A percentile compares a stretch with the other conserved stretches of the same genome.
Conservation (phyloP, 225 moss, liverwort and hornwort species). For the Asterella californica region DNA sequence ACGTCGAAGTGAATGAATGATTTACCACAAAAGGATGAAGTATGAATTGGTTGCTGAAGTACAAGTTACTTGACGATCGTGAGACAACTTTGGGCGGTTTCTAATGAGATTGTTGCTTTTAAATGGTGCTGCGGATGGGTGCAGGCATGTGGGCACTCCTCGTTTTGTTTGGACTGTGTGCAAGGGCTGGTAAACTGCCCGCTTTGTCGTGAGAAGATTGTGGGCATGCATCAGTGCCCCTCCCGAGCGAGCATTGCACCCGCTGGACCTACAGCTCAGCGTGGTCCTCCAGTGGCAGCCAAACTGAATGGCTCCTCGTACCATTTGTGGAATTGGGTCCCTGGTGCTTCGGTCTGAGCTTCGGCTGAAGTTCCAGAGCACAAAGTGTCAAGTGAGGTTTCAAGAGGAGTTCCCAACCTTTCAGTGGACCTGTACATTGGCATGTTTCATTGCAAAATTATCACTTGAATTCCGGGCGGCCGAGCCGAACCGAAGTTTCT, state of each 20-base stretch:
- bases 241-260: constrained; percentile 25
- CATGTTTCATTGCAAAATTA: neutral
- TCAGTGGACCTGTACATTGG: constrained; percentile 12
- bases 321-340: constrained; percentile 93
- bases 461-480: neutral
- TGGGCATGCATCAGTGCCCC: constrained; percentile 51
- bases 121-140: constrained; percentile 5
- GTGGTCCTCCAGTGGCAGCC: constrained; percentile 37
- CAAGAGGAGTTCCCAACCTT: neutral
- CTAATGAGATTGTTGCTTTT: neutral
- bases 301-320: constrained; percentile 64
- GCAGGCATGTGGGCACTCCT: constrained; percentile 63
- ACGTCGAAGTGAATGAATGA: too few relatives aligned
- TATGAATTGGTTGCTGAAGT: too few relatives aligned
- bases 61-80: too few relatives aligned
- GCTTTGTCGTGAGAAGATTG: constrained; percentile 60
- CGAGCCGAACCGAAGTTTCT: neutral
- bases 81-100: neutral
- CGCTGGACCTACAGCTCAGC: constrained; percentile 26
- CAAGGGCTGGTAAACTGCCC: constrained; percentile 60
- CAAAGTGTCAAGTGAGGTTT: neutral
- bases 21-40: too few relatives aligned
- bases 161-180: constrained; percentile 64
- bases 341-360: constrained; percentile 72
- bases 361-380: neutral